Base-by-base conservation (phyloP, 768 basidiomycete genomes). In the Botryobasidium botryosum region DNA sequence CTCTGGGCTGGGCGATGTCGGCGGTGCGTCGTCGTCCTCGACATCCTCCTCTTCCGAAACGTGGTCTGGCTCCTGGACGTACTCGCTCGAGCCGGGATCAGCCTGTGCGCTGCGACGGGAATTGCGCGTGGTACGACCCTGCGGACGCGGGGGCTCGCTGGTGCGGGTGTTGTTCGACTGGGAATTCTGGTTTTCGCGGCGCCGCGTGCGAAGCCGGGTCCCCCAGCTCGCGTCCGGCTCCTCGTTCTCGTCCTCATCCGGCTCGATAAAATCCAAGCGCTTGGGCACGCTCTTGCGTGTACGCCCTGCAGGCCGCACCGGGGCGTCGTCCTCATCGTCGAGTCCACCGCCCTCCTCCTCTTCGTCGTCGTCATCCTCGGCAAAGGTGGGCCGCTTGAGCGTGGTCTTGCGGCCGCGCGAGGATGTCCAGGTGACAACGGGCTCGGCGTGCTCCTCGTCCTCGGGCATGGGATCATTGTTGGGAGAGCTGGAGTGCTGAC, bases 21-120 rank as follows among this genome's bases (percentile, higher is more conserved):
- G 13, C 7, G 40, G 40, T 10, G 40, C 40, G 6, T 71, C 72
- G 45, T 74, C 72, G 20, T 56, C 66, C 33, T 72, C 71, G 5
- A 66, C 64, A 21, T 59, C 62, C 10, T 55, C 39, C 40, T 15
- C 15, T 10, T 24, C 26, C 12, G 10, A 10, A 7, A 31, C 21
- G 10, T 42, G 24, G 28, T 27, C 23, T 24, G 25, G 25, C 12
- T 13, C 25, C 15, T 8, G 25, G 8, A 42, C 13, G 13, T 42
- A 42, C 13, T 42, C 40, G 8, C 25, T 27, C 8, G 25, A 21
- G 23, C 26, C 40, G 23, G 10, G 12, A 42, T 42, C 40, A 24
- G 25, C 26, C 25, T 28, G 10, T 12, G 10, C 13, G 12, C 37
- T 8, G 8, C 20, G 8, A 21, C 13, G 23, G 37, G 37, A 13